These are phyloP conservation scores for Gaultheria prostrata DNA, from an alignment of 148 eudicot genomes.

Conservation along the genomic window DNA sequence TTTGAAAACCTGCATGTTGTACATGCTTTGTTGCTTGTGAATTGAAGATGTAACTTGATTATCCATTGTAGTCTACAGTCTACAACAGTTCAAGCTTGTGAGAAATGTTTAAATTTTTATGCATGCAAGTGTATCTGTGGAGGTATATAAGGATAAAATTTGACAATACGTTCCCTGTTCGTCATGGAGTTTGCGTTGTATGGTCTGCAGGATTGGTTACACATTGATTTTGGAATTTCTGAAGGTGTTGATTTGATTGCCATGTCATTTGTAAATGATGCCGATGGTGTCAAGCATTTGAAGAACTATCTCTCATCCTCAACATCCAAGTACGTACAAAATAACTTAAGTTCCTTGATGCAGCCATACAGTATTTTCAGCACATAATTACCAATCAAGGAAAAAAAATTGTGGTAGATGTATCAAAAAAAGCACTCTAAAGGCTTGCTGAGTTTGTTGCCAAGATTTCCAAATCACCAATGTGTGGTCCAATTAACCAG, in stretches of 20 bases:
- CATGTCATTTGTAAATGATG: slow-evolving; percentile 48
- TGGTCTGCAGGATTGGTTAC: slow-evolving; percentile 50
- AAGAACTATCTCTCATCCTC: slow-evolving; percentile 37
- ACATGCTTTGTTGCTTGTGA: not conserved
- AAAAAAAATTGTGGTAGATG: not conserved
- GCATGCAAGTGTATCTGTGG: not conserved
- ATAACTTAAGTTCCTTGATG: not conserved
- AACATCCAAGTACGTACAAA: slow-evolving; percentile 30
- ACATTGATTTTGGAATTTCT: slow-evolving; percentile 45
- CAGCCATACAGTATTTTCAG: not conserved
- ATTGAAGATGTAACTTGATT: not conserved
- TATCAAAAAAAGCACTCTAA: not conserved
- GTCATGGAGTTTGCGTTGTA: not conserved
- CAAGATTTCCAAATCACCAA: not conserved
- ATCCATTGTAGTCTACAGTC: not conserved
- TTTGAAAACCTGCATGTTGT: not conserved
- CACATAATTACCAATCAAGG: not conserved
- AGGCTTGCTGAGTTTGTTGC: not conserved
- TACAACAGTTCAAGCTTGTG: not conserved
- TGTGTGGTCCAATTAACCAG: not conserved
- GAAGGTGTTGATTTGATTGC: slow-evolving; percentile 52
- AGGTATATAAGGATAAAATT: not conserved
- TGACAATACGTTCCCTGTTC: not conserved
- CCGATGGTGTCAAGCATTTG: slow-evolving; percentile 38
- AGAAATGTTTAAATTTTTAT: not conserved